phyloP scores from a whole-genome alignment of 2,329 filamentous ascomycete species.

The Colletotrichum liriopes region DNA sequence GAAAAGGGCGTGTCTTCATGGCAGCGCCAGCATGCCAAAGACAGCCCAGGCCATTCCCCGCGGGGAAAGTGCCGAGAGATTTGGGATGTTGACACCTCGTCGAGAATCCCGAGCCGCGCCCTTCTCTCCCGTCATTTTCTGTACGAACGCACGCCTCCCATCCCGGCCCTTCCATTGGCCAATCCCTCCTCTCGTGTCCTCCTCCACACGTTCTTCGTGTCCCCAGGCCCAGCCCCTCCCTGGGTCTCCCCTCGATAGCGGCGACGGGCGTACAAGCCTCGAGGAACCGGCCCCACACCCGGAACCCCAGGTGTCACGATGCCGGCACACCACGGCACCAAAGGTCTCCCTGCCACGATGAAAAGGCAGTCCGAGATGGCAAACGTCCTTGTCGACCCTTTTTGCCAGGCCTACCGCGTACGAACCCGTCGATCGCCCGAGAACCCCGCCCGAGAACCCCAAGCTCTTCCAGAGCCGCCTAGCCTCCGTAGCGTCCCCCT shows the following conservation, averaged over 20 bases:
- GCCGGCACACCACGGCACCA: too few relatives aligned
- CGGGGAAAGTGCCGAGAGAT: neutral
- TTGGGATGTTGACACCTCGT: neutral
- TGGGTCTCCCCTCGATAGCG: neutral
- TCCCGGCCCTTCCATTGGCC: neutral
- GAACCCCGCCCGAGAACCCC: neutral
- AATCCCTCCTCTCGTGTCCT: neutral
- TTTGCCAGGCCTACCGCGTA: too few relatives aligned
- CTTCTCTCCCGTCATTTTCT: neutral
- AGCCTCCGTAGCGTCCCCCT: neutral
- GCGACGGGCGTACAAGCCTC: conserved; percentile 7
- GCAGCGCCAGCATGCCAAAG: neutral
- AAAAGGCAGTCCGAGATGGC: neutral
- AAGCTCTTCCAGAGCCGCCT: conserved; percentile 14
- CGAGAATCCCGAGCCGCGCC: neutral
- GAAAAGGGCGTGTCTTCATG: neutral
- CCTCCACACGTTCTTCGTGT: neutral
- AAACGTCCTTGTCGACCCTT: too few relatives aligned
- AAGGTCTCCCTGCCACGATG: neutral
- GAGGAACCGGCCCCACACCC: neutral
- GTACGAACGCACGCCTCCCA: neutral
- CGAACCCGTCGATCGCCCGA: neutral
- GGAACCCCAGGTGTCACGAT: neutral
- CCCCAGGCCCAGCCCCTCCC: neutral
- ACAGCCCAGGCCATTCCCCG: neutral